Percentiles rank a stretch among this genome's conserved stretches.
Evolutionary conservation across 2,329 filamentous ascomycete species (phyloP).

Genomic region (Fusarium begoniae): DNA sequence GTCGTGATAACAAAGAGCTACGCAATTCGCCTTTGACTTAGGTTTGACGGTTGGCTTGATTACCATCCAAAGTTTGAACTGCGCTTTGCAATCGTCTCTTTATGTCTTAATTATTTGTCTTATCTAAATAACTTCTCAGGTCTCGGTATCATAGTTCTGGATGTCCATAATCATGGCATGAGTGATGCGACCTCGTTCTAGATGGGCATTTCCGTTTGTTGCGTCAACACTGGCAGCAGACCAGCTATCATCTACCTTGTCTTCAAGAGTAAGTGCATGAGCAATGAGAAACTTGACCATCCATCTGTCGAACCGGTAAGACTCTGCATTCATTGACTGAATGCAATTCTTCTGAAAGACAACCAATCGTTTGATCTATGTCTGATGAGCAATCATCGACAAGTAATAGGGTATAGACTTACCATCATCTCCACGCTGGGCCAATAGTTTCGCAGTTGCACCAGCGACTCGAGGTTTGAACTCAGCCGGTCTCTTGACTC

Average conservation of each 20-base stretch:
- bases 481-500: conserved; percentile 39
- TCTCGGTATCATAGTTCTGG: conserved; percentile 1
- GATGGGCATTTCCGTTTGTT: background rate
- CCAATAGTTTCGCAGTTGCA: conserved; percentile 47
- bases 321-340: conserved; percentile 38
- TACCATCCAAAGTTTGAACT: background rate
- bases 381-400: background rate
- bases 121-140: background rate
- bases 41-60: too few species aligned
- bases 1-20: background rate
- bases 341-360: conserved; percentile 48
- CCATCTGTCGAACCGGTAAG: conserved; percentile 57
- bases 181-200: conserved; percentile 33
- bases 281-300: conserved; percentile 56
- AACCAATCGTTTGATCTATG: conserved; percentile 46
- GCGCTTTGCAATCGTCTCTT: background rate
- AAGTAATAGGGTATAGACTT: rapidly evolving
- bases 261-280: conserved; percentile 45
- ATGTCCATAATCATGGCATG: conserved; percentile 38
- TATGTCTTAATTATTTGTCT: background rate
- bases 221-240: background rate
- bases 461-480: conserved; percentile 46
- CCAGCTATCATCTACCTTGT: conserved; percentile 44
- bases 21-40: too few species aligned
- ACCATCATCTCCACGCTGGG: conserved; percentile 49